phyloP scores from a whole-genome alignment of 345 rosid species.

The Erysimum cheiranthoides region DNA sequence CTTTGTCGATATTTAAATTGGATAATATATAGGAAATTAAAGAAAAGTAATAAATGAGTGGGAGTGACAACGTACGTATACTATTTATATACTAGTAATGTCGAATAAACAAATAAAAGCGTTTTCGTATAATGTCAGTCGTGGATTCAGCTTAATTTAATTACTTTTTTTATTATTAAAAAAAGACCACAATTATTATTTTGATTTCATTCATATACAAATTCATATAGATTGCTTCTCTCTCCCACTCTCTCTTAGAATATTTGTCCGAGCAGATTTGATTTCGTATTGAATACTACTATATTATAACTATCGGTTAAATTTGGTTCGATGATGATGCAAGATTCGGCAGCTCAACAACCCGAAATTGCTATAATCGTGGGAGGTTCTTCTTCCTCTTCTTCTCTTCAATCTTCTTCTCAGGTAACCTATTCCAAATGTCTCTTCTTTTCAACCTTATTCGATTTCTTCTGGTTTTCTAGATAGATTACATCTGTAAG shows the following conservation, averaged over 20 bases:
- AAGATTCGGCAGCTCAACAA: conserved; percentile 42
- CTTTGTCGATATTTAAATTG: background rate
- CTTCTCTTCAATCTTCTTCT: conserved; percentile 30
- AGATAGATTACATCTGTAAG: conserved; percentile 16
- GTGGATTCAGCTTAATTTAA: conserved; percentile 26
- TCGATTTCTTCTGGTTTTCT: background rate
- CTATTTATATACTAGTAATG: too few relatives aligned
- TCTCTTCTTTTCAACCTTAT: background rate
- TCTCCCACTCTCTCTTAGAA: conserved; percentile 24
- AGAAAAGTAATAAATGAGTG: conserved; percentile 23
- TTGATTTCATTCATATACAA: background rate
- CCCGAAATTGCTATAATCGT: conserved; percentile 32
- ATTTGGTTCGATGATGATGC: conserved; percentile 34
- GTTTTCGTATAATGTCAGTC: conserved; percentile 15
- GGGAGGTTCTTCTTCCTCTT: conserved; percentile 38
- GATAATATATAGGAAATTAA: background rate
- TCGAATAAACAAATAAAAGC: too few relatives aligned
- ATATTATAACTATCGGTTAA: background rate
- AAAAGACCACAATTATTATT: conserved; percentile 23
- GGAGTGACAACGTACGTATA: conserved; percentile 25
- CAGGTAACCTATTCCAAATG: conserved; percentile 31
- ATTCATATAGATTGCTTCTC: background rate
- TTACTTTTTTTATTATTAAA: too few relatives aligned
- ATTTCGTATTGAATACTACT: background rate
- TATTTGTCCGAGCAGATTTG: conserved; percentile 39